Evolutionary conservation across 2,329 filamentous ascomycete species (phyloP).

Genomic region (Talaromyces islandicus): DNA sequence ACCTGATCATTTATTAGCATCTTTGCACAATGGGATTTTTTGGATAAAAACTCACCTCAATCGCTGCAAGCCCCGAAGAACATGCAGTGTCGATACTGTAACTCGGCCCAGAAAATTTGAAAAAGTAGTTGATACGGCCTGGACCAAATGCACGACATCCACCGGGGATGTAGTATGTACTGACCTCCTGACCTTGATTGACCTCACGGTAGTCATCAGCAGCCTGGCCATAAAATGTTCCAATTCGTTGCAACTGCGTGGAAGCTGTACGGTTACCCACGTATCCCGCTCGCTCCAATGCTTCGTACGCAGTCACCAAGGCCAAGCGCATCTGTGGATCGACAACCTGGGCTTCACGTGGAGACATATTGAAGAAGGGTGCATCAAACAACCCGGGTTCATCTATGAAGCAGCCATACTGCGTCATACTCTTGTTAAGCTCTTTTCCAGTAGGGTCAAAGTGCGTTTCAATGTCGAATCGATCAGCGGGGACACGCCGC

Average conservation of each 20-base stretch:
- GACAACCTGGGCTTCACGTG: constrained; percentile 67
- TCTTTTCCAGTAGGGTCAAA: constrained; percentile 62
- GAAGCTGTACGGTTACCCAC: constrained; percentile 66
- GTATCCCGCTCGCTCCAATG: constrained; percentile 74
- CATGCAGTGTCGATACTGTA: constrained; percentile 73
- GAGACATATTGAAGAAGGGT: constrained; percentile 84
- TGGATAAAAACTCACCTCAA: constrained; percentile 47
- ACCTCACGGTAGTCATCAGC: constrained; percentile 74
- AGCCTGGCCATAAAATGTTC: constrained; percentile 69
- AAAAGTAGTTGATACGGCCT: constrained; percentile 66
- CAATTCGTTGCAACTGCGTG: constrained; percentile 59
- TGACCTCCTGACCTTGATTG: constrained; percentile 65
- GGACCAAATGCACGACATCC: constrained; percentile 56
- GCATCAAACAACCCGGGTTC: constrained; percentile 73
- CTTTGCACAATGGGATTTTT: not conserved
- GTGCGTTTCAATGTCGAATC: constrained; percentile 62
- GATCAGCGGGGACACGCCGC: constrained; percentile 52
- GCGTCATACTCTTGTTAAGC: constrained; percentile 66
- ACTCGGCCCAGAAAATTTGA: constrained; percentile 68
- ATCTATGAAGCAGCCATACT: constrained; percentile 65
- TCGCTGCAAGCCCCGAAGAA: constrained; percentile 66
- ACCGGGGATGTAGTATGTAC: constrained; percentile 62
- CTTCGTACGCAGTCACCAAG: constrained; percentile 71
- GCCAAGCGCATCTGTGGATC: constrained; percentile 77
- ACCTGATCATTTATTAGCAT: not conserved